Base-by-base conservation (phyloP, 176 grass and related monocot species). In the Puccinellia tenuiflora region DNA sequence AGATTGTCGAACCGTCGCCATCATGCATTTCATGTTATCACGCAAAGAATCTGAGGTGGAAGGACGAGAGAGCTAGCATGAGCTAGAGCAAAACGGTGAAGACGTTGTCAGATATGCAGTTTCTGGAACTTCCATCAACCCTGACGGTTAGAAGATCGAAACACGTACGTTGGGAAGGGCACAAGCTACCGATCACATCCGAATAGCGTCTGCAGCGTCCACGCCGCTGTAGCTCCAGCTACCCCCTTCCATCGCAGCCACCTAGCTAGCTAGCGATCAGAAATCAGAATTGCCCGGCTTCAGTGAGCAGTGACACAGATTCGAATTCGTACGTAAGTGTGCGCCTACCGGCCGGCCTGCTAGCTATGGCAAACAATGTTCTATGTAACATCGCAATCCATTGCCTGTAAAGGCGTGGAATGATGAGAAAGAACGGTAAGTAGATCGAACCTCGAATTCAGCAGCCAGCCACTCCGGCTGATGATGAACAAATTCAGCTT, bases 401-500 rank as follows among this genome's bases (percentile, higher is more conserved):
- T 55, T 45, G 33, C 34, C 61, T 77, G 61, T 56, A 68, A 84
- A 84, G 82, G 57, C 15, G 21, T 24, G 3, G 17, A 16, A 43
- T 43, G 83, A 84, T 67, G 60, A 65, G 40, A 5, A 14, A 15
- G 24, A 17, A 72, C 4, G 37, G 68, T 3, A 9, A 16, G 7
- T 72, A 24, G 24, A n/a, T 43, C 47, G 71, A 53, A 7, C 73
- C 73, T 78, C 34, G 53, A 86, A 55, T 29, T 86, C 76, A 79
- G 52, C 52, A 62, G 52, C 50, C 31, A 5, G 84, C 76, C 84
- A 79, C 84, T 63, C 68, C 24, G 26, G 10, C 77, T 75, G 55
- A 86, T 81, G 57, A 86, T 86, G 69, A 35, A 66, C 46, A 20
- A 20, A 31, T 37, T 20, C 69, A 68, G 85, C 70, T 6, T 87